These are phyloP conservation scores for Russula sp. DNA, from an alignment of 768 basidiomycete genomes.

Conservation along the genomic window DNA sequence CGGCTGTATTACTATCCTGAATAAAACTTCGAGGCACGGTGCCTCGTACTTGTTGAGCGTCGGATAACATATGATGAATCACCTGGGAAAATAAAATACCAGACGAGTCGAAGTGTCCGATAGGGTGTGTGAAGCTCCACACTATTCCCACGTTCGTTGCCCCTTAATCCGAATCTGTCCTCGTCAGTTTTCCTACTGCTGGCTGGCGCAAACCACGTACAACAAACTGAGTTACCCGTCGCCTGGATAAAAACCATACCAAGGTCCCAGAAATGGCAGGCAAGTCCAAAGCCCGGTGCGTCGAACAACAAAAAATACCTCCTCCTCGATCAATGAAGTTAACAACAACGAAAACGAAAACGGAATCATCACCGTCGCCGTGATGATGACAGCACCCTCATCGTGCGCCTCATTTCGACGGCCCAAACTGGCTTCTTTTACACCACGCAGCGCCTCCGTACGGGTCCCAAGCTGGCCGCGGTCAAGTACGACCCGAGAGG, in stretches of 20 bases:
- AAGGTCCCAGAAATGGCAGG: slow-evolving; percentile 41
- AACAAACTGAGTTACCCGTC: too few relatives aligned
- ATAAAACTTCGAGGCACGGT: neutral
- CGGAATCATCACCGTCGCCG: too few relatives aligned
- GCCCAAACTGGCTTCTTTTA: slow-evolving; percentile 93
- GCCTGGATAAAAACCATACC: too few relatives aligned
- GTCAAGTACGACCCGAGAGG: slow-evolving; percentile 89
- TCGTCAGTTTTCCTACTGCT: neutral
- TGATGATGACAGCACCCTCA: slow-evolving; percentile 52
- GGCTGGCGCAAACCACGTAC: neutral
- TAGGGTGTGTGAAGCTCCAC: neutral
- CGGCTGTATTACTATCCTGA: slow-evolving; percentile 17
- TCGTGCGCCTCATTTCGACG: slow-evolving; percentile 84
- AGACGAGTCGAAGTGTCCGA: too few relatives aligned
- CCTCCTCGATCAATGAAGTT: too few relatives aligned
- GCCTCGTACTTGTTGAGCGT: too few relatives aligned
- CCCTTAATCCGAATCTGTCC: neutral
- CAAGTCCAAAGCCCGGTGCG: slow-evolving; percentile 57
- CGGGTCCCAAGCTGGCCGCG: slow-evolving; percentile 75
- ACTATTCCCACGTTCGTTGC: neutral
- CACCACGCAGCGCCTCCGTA: slow-evolving; percentile 68
- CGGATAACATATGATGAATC: neutral
- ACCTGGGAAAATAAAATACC: too few relatives aligned
- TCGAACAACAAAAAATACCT: neutral
- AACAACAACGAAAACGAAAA: too few relatives aligned